Base-by-base conservation (phyloP, 495 filamentous ascomycete genomes). In the Cryomyces minteri region DNA sequence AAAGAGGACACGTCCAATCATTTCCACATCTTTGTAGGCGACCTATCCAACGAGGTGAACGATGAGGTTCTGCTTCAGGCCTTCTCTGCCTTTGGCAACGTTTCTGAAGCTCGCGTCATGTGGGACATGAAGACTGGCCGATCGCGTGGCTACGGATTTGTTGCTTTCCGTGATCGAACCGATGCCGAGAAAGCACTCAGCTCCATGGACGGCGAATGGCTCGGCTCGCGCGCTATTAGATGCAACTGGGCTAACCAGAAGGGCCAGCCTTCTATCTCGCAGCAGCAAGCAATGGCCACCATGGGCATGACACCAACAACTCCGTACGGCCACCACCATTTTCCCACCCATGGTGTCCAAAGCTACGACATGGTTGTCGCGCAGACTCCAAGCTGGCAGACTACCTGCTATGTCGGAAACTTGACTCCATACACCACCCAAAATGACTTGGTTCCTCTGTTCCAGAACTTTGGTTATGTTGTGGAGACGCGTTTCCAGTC, bases 231-330 rank as follows among this genome's bases (percentile, higher is more conserved):
- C 43, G 90, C 92, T 4, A 99, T 99, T 59, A 85, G 90, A 49
- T 95, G 88, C 74, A 99, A 99, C 69, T 99, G 90, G 90, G 90
- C 90, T 43, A 99, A 99, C 66, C 90, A 99, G 62, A 99, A 99
- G 72, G 90, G 90, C 34, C 90, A 99, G 57, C 90, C 90, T 40
- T 96, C 92, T 1, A 93, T 95, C 56, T 84, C 88, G 39, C 90
- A 99, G 66, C 90, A 96, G 63, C 83, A 90, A 61, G 84, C 87
- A 31, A 88, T 99, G 84, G 81, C 82, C 43, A 82, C 85, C 38
- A 94, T 96, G 85, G 90, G 92, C 58, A 90, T 99, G 86, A 94
- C 90, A 10, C 92, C 92, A 18, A 93, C 88, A 40, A 94, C 88
- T 11, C 84, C 88, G 0, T 96, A 84, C 58, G 92, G 92, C 14